Evolutionary conservation across 225 moss, liverwort and hornwort genomes (phyloP), one percentile per base, ranked within the genome.

Genomic region (Thuidium tamariscinum): DNA sequence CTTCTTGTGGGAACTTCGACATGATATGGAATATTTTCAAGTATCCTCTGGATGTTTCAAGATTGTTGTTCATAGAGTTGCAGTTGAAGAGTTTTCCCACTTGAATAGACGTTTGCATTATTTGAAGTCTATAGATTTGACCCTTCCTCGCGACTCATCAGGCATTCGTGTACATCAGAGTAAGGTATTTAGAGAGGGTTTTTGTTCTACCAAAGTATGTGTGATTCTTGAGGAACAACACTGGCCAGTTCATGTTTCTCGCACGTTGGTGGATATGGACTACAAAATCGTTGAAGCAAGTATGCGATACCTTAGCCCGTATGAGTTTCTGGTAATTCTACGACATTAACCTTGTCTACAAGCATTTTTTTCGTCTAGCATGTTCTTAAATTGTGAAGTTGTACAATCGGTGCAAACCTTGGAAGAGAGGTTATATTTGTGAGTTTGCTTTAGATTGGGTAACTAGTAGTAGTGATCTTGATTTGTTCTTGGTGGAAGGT

Each of bases 201-300:
- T 3, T 5, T 1, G 0, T 2, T 11, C 2, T 13, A 0, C 2
- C 3, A 0, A 2, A 8, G 30, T 2, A 5, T 41, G 18, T 79
- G 8, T 34, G 2, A n/a, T n/a, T 61, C 1, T 9, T 32, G 13
- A 0, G 4, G n/a, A n/a, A n/a, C n/a, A 2, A 32, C 0, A 0
- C 2, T 0, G 2, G 2, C 0, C 0, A 0, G 4, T 32, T 1
- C 0, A 0, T 32, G 1, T 32, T 6, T 30, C 4, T 14, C 0
- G 21, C 13, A 4, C 2, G 5, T 44, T 60, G 5, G 2, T 0
- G 10, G 0, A 1, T 30, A 13, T 61, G 61, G 3, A 1, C 6
- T 61, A 60, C 17, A 4, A 39, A 41, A 59, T 59, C 5, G 0
- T 0, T 27, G 0, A 0, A 29, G 59, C 78, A 59, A 8, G 11